Base-by-base conservation (phyloP, 345 rosid species). In the Brassica rapa region DNA sequence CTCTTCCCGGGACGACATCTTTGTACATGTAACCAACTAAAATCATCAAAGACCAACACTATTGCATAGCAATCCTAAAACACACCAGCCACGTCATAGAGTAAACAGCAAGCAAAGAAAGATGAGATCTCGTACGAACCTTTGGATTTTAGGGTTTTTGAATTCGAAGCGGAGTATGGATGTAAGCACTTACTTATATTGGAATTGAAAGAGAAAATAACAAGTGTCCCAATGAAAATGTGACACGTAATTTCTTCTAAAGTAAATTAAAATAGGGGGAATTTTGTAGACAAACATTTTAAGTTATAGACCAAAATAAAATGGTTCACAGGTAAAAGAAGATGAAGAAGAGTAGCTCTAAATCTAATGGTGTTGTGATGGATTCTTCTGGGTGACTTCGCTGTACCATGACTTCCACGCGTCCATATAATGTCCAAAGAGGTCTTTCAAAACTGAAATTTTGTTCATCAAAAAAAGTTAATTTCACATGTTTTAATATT, bases 341-440 rank as follows among this genome's bases (percentile, higher is more conserved):
- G 6, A 46, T 49, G 49, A 10, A 41, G 56, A 15, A n/a, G 32
- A 62, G 53, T 25, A 46, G 24, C 53, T 69, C 80, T 81, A 81
- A 27, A 27, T 27, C 30, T 27, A 27, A 57, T 19, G 83, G 69
- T 43, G 80, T 57, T 65, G 80, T 27, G 30, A 27, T 27, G 30
- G 84, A 73, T 84, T 84, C 84, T 82, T 86, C 77, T 77, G 89
- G 23, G 87, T 90, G 41, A 91, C 90, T 85, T 90, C 93, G 8
- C 87, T 83, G 85, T 83, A 90, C 97, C 97, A 94, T 77, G 90
- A 84, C 70, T 87, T 84, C 97, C 97, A 94, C 24, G 97, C 98
- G 68, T 92, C 97, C 89, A 85, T 83, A 84, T 90, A 94, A 86
- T 94, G 97, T 37, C 83, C 79, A 79, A 94, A 94, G 15, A 94